Evolutionary conservation across 371 early-diverging fungal species (phyloP).

Genomic region (Actinomucor elegans): DNA sequence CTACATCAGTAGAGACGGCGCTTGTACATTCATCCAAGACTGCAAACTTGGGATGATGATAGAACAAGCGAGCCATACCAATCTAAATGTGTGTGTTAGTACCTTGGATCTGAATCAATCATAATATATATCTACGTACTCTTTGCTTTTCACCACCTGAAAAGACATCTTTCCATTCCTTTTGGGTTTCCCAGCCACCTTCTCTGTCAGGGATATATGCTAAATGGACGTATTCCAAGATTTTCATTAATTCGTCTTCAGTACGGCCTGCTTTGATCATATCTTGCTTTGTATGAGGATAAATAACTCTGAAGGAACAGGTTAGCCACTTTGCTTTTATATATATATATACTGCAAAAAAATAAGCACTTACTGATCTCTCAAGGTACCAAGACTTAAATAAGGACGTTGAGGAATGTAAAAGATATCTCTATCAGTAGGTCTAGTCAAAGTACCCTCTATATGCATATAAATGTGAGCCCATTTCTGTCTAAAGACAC

Average conservation of each 20-base stretch:
- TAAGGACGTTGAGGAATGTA: conserved; percentile 92
- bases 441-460: conserved; percentile 70
- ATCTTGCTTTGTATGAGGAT: conserved; percentile 82
- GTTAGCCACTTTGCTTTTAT: too few relatives aligned
- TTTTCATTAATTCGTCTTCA: conserved; percentile 74
- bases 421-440: conserved; percentile 68
- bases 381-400: conserved; percentile 78
- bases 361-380: conserved; percentile 82
- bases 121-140: too few relatives aligned
- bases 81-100: conserved; percentile 51
- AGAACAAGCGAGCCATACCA: conserved; percentile 74
- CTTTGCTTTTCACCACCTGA: conserved; percentile 93
- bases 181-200: conserved; percentile 86
- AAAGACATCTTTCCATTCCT: conserved; percentile 92
- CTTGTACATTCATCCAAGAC: conserved; percentile 82
- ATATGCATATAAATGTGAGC: too few relatives aligned
- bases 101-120: too few relatives aligned
- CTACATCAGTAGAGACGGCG: conserved; percentile 87
- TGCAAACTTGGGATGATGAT: conserved; percentile 84
- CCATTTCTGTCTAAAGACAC: too few relatives aligned
- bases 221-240: conserved; percentile 73
- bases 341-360: too few relatives aligned
- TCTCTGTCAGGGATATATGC: conserved; percentile 77
- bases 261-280: conserved; percentile 75
- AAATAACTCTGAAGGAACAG: conserved; percentile 76